Base-by-base conservation (phyloP, 2,329 filamentous ascomycete species). In the Purpureocillium lavendulum region DNA sequence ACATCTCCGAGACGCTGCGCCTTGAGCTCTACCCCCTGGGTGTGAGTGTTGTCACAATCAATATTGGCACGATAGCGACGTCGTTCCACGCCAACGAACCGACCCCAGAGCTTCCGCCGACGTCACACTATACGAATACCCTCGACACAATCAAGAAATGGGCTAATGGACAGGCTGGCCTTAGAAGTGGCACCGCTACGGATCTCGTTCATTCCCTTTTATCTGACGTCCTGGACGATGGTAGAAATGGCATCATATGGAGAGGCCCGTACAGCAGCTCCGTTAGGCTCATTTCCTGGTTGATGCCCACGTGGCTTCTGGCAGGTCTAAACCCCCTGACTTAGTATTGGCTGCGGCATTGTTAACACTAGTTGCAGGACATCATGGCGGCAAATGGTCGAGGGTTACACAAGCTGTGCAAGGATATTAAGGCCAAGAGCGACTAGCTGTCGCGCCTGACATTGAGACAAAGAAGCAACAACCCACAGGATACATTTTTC, bases 21-120 rank as follows among this genome's bases (percentile, higher is more conserved):
- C 31, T 54, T 2, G 55, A 58, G 44, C 47, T 58, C 2, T 34
- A 40, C 1, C 50, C 53, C 0, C 48, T 58, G 4, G 46, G 49
- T 7, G 45, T 58, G 8, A 43, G 40, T 8, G 53, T 57, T 14
- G 33, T 50, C n/a, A 46, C 42, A 17, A 28, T 45, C 26, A 35
- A 37, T 26, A 5, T 26, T 5, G 21, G 21, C 6, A 26, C 21
- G 10, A 10, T 26, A 5, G 21, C 21, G 21, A 26, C 21, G 21
- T 26, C 21, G 6, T 26, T 26, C 10, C 21, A 26, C 21, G 21
- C 21, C 6, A 26, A 26, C 10, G 21, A 26, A 26, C 21, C 21
- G 10, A 10, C 21, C 5, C 21, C 39, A 12, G 35, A 38, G 4
- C 35, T 43, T 4, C 38, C 38, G 11, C 33, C 39, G 30, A 32